These are phyloP conservation scores for Rhizopus delemar DNA, from an alignment of 371 early-diverging fungal species.

Conservation along the genomic window DNA sequence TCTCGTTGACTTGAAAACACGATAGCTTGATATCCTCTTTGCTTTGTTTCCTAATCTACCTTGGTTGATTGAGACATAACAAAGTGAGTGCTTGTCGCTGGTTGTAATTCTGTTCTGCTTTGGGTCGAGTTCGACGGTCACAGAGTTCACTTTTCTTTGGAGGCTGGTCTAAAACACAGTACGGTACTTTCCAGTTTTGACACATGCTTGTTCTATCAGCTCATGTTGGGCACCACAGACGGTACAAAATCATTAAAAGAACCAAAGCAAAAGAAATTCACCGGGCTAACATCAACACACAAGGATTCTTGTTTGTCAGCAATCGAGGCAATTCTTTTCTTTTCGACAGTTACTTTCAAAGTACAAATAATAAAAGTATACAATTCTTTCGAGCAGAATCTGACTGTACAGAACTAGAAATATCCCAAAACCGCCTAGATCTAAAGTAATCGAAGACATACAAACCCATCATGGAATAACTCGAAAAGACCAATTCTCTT, in stretches of 20 bases:
- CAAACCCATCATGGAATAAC: conserved; percentile 47
- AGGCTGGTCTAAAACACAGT: too few species aligned
- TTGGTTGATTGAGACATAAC: too few species aligned
- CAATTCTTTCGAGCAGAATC: background rate
- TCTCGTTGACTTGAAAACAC: too few species aligned
- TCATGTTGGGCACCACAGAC: background rate
- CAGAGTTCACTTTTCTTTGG: too few species aligned
- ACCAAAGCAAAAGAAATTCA: background rate
- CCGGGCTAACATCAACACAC: background rate
- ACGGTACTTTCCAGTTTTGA: too few species aligned
- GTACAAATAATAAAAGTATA: conserved; percentile 4
- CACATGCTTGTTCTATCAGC: background rate
- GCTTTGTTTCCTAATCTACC: too few species aligned
- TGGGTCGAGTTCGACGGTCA: too few species aligned
- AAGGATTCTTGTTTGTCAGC: conserved; percentile 1
- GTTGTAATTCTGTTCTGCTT: too few species aligned
- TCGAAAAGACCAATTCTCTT: conserved; percentile 56
- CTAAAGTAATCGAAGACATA: conserved; percentile 41
- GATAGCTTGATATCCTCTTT: too few species aligned
- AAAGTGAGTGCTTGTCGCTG: too few species aligned
- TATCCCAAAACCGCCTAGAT: conserved; percentile 35
- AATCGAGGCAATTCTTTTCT: conserved; percentile 8
- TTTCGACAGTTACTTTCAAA: conserved; percentile 17
- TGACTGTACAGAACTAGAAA: conserved; percentile 12
- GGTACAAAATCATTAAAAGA: background rate